Evolutionary conservation across 2,329 filamentous ascomycete species (phyloP), one percentile per base, ranked within the genome.

Genomic region (Colletotrichum abscissum): DNA sequence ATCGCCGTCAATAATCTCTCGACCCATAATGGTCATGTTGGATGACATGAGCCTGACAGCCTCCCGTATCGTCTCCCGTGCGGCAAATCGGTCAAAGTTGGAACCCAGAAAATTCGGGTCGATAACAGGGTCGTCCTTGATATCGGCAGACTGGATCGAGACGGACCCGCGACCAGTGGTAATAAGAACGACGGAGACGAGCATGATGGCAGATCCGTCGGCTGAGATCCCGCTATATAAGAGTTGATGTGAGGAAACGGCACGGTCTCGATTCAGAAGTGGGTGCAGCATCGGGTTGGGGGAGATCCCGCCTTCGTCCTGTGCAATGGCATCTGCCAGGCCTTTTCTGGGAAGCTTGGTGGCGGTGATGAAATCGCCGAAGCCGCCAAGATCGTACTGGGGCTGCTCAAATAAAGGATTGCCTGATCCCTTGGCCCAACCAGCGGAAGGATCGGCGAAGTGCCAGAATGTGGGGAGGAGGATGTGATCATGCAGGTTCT

Each of bases 401-500:
- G 81, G 80, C 59, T 81, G 75, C 0, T 74, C 75, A 65, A 84
- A 84, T 5, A 81, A 67, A 2, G 82, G 79, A 24, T 63, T 69
- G 2, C 24, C 35, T 0, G 83, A 81, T 5, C 81, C 81, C 4
- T 81, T 71, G 1, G 79, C 77, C 73, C 77, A 79, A 1, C 82
- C 83, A 1, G 78, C 78, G 8, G 78, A 78, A 16, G 80, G 79
- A 54, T 83, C 75, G 30, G 78, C 77, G 5, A 85, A 30, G 22
- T 79, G 67, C 78, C 79, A 81, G 42, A 77, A 74, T 22, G 80
- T 77, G 46, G 74, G 69, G 72, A 78, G 75, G 67, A 77, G 93
- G 93, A 78, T 67, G 60, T 81, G 78, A 74, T 88, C 86, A 76
- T 86, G 83, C 2, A 88, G 80, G 67, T 88, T 88, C 77, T 85